A percentile compares a stretch with the other conserved stretches of the same genome.
These are phyloP conservation scores for Geopyxis carbonaria DNA, from an alignment of 495 filamentous ascomycete species.

Conservation along the genomic window DNA sequence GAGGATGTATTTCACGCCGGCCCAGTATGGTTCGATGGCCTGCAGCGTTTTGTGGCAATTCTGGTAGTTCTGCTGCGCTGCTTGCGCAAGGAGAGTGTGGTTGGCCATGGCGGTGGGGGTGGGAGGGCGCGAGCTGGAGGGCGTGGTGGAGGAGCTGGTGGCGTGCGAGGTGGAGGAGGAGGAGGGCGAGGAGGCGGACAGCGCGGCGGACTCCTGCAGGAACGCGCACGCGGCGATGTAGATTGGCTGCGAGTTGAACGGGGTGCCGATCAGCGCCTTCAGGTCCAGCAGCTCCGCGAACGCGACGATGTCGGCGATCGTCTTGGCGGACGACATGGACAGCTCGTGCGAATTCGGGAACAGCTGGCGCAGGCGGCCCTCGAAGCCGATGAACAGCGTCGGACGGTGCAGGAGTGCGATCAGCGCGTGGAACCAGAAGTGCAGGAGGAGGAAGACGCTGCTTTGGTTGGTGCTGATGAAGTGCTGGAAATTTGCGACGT, in stretches of 20 bases:
- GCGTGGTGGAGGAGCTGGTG: no score
- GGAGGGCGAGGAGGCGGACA: no score
- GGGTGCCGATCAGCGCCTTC: conserved; percentile 65
- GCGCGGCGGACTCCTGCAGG: conserved; percentile 40
- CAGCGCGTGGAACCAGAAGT: conserved; percentile 80
- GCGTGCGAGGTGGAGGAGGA: neutral
- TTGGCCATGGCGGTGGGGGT: no score
- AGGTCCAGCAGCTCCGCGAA: conserved; percentile 49
- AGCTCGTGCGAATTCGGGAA: conserved; percentile 62
- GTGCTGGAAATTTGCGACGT: conserved; percentile 56
- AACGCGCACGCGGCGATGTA: conserved; percentile 82
- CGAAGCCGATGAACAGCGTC: conserved; percentile 59
- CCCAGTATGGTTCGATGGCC: conserved; percentile 63
- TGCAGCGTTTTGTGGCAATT: conserved; percentile 64
- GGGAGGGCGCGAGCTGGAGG: no score
- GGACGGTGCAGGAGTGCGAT: conserved; percentile 74
- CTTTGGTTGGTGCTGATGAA: conserved; percentile 62
- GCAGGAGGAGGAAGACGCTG: conserved; percentile 69
- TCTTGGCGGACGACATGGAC: conserved; percentile 76
- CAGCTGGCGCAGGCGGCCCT: conserved; percentile 48
- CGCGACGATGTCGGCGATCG: conserved; percentile 66
- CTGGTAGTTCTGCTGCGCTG: conserved; percentile 64
- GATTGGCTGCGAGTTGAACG: conserved; percentile 77
- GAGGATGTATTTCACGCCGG: conserved; percentile 69
- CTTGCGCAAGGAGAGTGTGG: conserved; percentile 54